Conservation (phyloP, 345 rosid genomes). For the Salix caprea region DNA sequence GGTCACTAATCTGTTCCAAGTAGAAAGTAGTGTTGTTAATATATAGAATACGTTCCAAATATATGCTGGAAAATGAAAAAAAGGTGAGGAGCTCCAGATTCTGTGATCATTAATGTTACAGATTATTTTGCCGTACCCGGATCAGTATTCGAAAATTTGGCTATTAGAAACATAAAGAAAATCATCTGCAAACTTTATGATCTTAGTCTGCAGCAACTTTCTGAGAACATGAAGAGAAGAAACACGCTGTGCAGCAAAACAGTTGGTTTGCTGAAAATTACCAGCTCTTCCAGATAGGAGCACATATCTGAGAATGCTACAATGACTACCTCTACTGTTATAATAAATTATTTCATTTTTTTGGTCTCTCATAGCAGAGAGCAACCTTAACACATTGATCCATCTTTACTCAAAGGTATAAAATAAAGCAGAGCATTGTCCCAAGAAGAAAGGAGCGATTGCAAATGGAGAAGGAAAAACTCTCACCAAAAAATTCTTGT, state of each 20-base stretch:
- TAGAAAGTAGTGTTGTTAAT: neutral
- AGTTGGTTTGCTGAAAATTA: neutral
- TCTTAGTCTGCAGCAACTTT: neutral
- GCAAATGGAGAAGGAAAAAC: neutral
- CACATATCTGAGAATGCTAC: neutral
- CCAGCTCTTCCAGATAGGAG: neutral
- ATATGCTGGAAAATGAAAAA: neutral
- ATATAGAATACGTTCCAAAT: neutral
- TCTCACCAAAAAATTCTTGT: conserved; percentile 77
- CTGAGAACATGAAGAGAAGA: neutral
- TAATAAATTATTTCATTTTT: neutral
- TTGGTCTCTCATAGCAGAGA: neutral
- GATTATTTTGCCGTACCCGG: neutral
- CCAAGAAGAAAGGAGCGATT: neutral
- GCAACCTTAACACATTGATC: neutral
- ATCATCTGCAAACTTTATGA: neutral
- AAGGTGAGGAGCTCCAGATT: neutral
- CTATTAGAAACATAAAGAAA: neutral
- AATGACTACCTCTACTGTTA: neutral
- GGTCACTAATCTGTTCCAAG: conserved; percentile 63
- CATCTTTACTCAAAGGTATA: neutral
- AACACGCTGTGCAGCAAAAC: neutral
- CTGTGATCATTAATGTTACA: neutral
- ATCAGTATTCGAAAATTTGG: neutral
- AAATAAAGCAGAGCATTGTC: conserved; percentile 5